Percentiles rank a stretch among this genome's conserved stretches.
phyloP scores from a whole-genome alignment of 805 yeast species.

The Nakazawaea anatomiae region DNA sequence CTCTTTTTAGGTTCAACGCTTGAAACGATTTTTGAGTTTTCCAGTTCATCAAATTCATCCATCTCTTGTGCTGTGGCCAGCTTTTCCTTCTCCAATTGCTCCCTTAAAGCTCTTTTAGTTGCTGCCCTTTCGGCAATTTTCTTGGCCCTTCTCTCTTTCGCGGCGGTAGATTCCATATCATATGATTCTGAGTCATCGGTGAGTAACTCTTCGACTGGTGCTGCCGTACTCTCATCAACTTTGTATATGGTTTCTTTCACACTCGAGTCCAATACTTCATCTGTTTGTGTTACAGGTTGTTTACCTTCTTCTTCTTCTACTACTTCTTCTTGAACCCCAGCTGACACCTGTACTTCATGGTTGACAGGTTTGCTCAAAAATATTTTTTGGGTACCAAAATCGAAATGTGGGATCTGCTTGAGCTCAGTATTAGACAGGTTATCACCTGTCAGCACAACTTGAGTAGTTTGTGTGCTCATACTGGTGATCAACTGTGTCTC shows the following conservation, averaged over 20 bases:
- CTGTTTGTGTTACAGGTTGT: no score
- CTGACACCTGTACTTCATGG: not conserved
- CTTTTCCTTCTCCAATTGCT: constrained; percentile 12
- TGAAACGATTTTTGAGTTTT: constrained; percentile 3
- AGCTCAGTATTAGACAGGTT: not conserved
- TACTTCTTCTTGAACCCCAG: no score
- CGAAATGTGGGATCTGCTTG: constrained; percentile 6
- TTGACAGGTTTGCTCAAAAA: constrained; percentile 1
- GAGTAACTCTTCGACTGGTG: no score
- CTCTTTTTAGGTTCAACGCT: constrained; percentile 8
- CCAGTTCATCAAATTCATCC: constrained; percentile 7
- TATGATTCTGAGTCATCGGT: not conserved
- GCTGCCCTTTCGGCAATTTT: constrained; percentile 22
- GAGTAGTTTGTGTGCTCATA: not conserved
- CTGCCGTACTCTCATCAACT: no score
- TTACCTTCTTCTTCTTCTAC: not conserved
- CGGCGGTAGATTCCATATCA: not conserved
- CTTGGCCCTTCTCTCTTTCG: constrained; percentile 19
- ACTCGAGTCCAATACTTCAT: no score
- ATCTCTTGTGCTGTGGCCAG: constrained; percentile 1
- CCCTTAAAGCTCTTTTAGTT: constrained; percentile 14
- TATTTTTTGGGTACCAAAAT: not conserved
- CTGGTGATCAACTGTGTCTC: not conserved
- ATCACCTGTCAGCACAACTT: not conserved
- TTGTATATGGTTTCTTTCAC: no score